These are phyloP conservation scores for Brettanomyces anomalus DNA, from an alignment of 805 yeast species.

Conservation along the genomic window DNA sequence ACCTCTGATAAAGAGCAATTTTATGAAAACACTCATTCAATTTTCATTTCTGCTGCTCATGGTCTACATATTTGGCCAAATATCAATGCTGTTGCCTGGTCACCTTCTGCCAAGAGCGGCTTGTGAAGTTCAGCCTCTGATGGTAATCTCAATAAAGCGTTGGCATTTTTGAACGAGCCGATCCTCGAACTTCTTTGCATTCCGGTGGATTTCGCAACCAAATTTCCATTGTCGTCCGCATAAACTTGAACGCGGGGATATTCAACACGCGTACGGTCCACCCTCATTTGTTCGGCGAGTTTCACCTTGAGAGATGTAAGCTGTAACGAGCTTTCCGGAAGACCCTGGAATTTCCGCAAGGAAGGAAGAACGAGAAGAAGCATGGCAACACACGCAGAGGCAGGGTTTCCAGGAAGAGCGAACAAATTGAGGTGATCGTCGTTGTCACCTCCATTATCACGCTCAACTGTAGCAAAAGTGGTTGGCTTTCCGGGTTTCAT, in stretches of 20 bases:
- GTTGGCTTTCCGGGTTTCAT: constrained; percentile 57
- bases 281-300: constrained; percentile 22
- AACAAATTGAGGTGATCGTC: constrained; percentile 27
- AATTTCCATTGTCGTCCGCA: constrained; percentile 18
- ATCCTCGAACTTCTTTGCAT: constrained; percentile 43
- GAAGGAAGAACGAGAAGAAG: constrained; percentile 41
- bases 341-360: constrained; percentile 29
- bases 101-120: constrained; percentile 12
- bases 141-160: constrained; percentile 37
- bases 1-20: too few species aligned
- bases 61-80: constrained; percentile 10
- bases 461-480: constrained; percentile 41
- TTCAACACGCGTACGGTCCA: constrained; percentile 42
- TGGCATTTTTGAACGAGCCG: constrained; percentile 38
- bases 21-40: too few species aligned
- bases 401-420: constrained; percentile 52
- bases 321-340: constrained; percentile 4
- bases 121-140: constrained; percentile 15
- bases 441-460: neutral
- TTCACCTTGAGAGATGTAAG: constrained; percentile 22
- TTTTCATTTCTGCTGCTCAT: too few species aligned
- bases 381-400: constrained; percentile 41
- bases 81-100: constrained; percentile 19
- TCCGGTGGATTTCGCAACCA: constrained; percentile 37
- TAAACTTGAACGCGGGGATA: constrained; percentile 35